These are phyloP conservation scores for Allium sativum DNA, from an alignment of 106 monocot genomes.

Conservation along the genomic window DNA sequence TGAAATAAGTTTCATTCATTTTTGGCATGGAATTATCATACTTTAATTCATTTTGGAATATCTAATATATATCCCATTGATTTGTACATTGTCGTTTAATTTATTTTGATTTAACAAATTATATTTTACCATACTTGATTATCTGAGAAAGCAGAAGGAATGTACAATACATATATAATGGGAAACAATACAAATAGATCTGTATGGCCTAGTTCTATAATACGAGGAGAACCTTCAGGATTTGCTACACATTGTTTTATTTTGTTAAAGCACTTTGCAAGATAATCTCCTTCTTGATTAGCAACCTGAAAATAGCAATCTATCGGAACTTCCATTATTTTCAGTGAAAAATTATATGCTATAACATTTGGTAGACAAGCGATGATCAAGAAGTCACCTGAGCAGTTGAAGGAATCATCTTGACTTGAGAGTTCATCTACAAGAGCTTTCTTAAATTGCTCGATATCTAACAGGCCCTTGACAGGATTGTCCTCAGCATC, in stretches of 20 bases:
- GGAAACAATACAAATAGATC: no score
- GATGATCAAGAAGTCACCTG: constrained; percentile 37
- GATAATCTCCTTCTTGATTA: constrained; percentile 64
- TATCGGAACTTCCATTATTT: not conserved
- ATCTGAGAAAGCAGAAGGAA: no score
- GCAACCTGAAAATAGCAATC: constrained; percentile 37
- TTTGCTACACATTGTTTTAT: constrained; percentile 44
- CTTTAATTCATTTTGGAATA: no score
- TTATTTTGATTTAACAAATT: no score
- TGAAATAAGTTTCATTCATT: no score
- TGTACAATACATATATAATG: no score
- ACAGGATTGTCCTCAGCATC: constrained; percentile 25
- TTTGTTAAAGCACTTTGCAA: constrained; percentile 66
- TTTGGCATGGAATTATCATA: no score
- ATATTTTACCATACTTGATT: no score
- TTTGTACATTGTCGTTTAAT: no score
- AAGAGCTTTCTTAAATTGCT: constrained; percentile 71
- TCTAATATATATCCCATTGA: no score
- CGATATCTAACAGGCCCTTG: constrained; percentile 52
- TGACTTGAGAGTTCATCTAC: constrained; percentile 71
- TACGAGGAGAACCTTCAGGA: constrained; percentile 68
- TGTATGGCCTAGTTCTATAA: constrained; percentile 51
- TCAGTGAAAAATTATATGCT: not conserved
- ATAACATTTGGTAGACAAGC: not conserved
- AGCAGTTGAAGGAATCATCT: constrained; percentile 79